Evolutionary conservation across 148 eudicot species (phyloP).

Genomic region (Chenopodium formosanum): DNA sequence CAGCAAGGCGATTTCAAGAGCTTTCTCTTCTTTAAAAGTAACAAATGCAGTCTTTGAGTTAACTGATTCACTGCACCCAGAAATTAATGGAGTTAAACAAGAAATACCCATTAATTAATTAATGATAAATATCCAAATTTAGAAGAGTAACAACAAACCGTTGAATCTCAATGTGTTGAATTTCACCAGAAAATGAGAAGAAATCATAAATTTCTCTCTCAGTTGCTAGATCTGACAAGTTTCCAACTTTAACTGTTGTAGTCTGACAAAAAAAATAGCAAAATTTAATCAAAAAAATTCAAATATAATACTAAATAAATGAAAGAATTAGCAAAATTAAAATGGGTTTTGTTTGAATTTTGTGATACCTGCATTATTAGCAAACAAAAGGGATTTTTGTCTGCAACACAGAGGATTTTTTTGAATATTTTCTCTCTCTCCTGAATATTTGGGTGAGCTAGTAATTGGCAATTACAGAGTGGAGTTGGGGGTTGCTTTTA

Average conservation of each 20-base stretch:
- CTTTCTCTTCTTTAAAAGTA: constrained; percentile 77
- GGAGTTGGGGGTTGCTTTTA: not conserved
- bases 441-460: too few species aligned
- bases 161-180: constrained; percentile 66
- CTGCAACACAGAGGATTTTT: not conserved
- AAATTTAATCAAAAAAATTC: not conserved
- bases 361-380: constrained; percentile 3
- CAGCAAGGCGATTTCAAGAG: constrained; percentile 84
- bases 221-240: constrained; percentile 91
- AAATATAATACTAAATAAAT: not conserved
- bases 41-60: constrained; percentile 68
- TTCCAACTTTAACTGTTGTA: constrained; percentile 70
- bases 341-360: not conserved
- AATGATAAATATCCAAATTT: not conserved
- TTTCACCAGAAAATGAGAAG: constrained; percentile 94
- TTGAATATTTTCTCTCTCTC: too few species aligned
- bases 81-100: constrained; percentile 7
- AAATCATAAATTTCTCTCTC: constrained; percentile 87
- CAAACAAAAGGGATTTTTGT: not conserved
- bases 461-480: not conserved
- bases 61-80: constrained; percentile 44
- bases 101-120: constrained; percentile 9
- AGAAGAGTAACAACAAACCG: constrained; percentile 35
- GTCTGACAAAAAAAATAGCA: constrained; percentile 34
- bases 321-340: not conserved